These are phyloP conservation scores for Apostasia shenzhenica DNA, from an alignment of 106 monocot species.

Conservation along the genomic window DNA sequence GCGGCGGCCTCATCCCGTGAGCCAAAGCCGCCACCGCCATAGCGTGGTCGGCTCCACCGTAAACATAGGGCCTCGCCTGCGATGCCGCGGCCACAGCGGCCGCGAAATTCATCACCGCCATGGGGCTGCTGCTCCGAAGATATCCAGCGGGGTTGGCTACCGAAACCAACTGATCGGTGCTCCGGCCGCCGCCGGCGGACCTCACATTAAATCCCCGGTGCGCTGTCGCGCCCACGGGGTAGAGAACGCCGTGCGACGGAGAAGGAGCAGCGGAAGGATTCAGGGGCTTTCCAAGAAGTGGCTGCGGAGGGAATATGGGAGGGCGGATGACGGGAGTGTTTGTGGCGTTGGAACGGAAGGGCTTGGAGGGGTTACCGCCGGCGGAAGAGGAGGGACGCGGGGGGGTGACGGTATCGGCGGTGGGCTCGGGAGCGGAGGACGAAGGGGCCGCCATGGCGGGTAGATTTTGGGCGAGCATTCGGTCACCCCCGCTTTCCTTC, in stretches of 20 bases:
- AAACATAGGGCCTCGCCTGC: conserved; percentile 8
- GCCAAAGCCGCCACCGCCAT: neutral
- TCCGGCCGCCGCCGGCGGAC: neutral
- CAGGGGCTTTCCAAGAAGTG: conserved; percentile 1
- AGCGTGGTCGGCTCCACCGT: neutral
- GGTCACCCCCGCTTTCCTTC: no score
- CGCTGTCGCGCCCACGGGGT: neutral
- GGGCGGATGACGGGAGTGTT: neutral
- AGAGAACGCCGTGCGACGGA: neutral
- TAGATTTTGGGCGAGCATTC: neutral
- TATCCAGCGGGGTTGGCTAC: conserved; percentile 17
- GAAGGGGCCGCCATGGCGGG: neutral
- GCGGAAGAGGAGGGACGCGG: neutral
- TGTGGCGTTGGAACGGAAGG: neutral
- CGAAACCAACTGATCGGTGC: conserved; percentile 8
- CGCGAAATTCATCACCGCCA: conserved; percentile 13
- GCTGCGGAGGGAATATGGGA: conserved; percentile 6
- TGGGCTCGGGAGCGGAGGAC: neutral
- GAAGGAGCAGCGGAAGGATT: neutral
- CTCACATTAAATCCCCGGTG: conserved; percentile 5
- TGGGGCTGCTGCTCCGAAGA: conserved; percentile 14
- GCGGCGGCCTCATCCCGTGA: conserved; percentile 3
- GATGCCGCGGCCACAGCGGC: conserved; percentile 6
- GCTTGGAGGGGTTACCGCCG: neutral
- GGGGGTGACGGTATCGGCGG: neutral